Evolutionary conservation across 352 stramenopile species (phyloP), one percentile per base, ranked within the genome.

Genomic region (Globisporangium paddicum): DNA sequence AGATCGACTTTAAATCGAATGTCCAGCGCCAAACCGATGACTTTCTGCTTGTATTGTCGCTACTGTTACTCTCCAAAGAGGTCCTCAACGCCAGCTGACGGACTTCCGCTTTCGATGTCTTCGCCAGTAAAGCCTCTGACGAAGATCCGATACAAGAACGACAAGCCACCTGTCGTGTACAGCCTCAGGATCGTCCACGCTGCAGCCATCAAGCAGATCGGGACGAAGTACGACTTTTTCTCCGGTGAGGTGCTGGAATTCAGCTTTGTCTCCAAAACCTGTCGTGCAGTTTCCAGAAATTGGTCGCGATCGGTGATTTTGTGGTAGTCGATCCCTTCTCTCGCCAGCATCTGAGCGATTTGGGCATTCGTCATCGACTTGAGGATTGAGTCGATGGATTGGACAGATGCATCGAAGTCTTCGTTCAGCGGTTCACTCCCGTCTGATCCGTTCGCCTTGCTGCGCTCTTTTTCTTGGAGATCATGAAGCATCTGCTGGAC

Each of bases 401-500:
- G 60, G 6, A 65, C 66, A 7, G 72, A 63, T 8, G 57, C 57
- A 30, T 40, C 41, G 9, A 44, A 37, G 25, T 71, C 58, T 19
- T 30, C 53, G 42, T 44, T 46, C 19, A 23, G 60, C 6, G 52
- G 16, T 3, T 25, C 21, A 16, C 32, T 46, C 4, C 56, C 56
- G 44, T 56, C 54, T 55, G 62, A 32, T 21, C 62, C 49, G 25
- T 55, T 65, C 11, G 62, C 32, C 53, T 86, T 78, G 32, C 50
- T 63, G 8, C 70, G 69, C 52, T 93, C 77, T 25, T 90, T 77
- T 23, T 87, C 70, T 69, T 93, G 86, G 14, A 93, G 71, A 34
- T 95, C 75, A 38, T 88, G 71, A 18, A 95, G 65, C 78, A 93
- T 92, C 60, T 87, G 67, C 62, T 95, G 86, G 4, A 93, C 72